phyloP scores from a whole-genome alignment of 768 basidiomycete species.

The Asterophora parasitica region DNA sequence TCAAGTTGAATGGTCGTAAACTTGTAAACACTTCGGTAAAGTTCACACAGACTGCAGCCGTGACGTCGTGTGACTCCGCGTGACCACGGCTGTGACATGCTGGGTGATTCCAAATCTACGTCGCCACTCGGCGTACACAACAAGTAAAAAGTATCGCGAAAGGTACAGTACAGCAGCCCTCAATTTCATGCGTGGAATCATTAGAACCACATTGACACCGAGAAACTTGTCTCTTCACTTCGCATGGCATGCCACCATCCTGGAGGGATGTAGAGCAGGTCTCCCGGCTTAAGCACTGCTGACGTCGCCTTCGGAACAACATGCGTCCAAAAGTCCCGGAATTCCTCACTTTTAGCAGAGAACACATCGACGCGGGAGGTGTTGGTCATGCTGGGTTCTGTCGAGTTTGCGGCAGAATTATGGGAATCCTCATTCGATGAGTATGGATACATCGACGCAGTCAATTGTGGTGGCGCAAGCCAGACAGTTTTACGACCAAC shows the following conservation, averaged over 20 bases:
- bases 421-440: conserved; percentile 22
- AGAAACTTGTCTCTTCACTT: conserved; percentile 77
- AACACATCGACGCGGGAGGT: conserved; percentile 86
- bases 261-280: conserved; percentile 84
- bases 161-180: neutral
- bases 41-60: neutral
- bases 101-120: no score
- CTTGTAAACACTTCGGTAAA: no score
- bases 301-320: conserved; percentile 59
- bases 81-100: neutral
- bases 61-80: neutral
- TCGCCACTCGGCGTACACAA: no score
- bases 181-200: neutral
- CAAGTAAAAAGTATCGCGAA: neutral
- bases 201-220: conserved; percentile 89
- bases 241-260: conserved; percentile 96
- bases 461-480: conserved; percentile 71
- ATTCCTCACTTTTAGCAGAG: conserved; percentile 24
- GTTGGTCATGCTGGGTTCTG: conserved; percentile 59
- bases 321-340: conserved; percentile 49
- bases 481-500: conserved; percentile 88
- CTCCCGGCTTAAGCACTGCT: conserved; percentile 71
- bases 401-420: conserved; percentile 35
- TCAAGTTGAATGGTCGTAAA: neutral
- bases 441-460: conserved; percentile 58